Percentiles rank a stretch among this genome's conserved stretches.
These are phyloP conservation scores for Geranium brycei DNA, from an alignment of 345 rosid species.

Conservation along the genomic window DNA sequence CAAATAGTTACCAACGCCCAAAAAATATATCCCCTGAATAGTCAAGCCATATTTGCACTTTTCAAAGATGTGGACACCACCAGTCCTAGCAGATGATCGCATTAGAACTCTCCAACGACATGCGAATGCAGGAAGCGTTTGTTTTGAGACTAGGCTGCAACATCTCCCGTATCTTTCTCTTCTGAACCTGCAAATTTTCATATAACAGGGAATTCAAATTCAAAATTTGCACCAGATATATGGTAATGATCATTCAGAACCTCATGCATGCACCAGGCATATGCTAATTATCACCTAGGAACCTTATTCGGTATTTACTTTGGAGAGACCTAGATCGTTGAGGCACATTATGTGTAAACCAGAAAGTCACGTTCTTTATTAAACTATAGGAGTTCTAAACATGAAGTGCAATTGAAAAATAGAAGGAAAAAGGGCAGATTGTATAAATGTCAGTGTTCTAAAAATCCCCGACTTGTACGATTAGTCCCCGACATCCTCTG, in stretches of 20 bases:
- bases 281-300: background rate
- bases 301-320: background rate
- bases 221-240: background rate
- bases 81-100: conserved; percentile 56
- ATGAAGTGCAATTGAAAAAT: too few species aligned
- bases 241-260: background rate
- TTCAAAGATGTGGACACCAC: conserved; percentile 40
- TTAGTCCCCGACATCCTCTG: too few species aligned
- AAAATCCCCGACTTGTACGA: too few species aligned
- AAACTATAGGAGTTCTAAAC: too few species aligned
- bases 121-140: conserved; percentile 38
- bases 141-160: conserved; percentile 87
- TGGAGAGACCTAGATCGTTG: too few species aligned
- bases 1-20: too few species aligned
- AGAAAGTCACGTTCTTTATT: too few species aligned
- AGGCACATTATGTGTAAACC: too few species aligned
- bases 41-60: conserved; percentile 64
- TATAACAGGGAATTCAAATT: background rate
- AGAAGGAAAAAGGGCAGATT: too few species aligned
- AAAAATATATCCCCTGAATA: background rate
- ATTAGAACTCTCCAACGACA: conserved; percentile 50
- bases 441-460: too few species aligned
- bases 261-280: background rate
- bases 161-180: conserved; percentile 82
- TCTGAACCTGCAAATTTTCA: conserved; percentile 43